Conservation (phyloP, 176 grass and related monocot genomes). For the Phyllostachys edulis region DNA sequence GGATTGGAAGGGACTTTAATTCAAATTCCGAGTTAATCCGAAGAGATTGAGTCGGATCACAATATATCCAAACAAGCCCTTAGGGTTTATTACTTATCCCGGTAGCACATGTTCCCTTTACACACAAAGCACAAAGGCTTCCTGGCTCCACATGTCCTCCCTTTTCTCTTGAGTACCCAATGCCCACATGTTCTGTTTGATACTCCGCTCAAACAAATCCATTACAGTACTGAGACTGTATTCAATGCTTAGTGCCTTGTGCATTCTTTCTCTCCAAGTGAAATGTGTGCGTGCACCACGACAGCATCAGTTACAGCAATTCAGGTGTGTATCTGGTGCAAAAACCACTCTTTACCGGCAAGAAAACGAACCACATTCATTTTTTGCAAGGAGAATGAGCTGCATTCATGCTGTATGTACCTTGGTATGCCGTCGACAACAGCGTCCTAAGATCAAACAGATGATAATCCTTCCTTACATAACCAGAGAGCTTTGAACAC, state of each 20-base stretch:
- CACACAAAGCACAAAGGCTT: background rate
- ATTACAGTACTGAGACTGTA: background rate
- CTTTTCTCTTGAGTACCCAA: background rate
- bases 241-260: background rate
- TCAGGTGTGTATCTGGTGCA: background rate
- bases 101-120: background rate
- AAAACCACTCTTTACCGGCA: background rate
- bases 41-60: too few species aligned
- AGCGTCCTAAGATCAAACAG: background rate
- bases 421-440: background rate
- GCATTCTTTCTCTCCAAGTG: background rate
- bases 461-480: background rate
- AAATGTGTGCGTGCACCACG: background rate
- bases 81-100: background rate
- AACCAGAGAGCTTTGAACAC: background rate
- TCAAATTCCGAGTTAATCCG: too few species aligned
- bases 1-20: too few species aligned
- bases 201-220: background rate
- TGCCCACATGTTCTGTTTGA: background rate
- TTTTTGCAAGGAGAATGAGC: background rate
- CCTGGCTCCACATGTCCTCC: background rate
- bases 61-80: too few species aligned
- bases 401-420: background rate
- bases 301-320: background rate
- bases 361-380: background rate